A percentile compares a stretch with the other conserved stretches of the same genome.
These are phyloP conservation scores for Stagonosporopsis chrysanthemi DNA, from an alignment of 2,329 filamentous ascomycete species.

Conservation along the genomic window DNA sequence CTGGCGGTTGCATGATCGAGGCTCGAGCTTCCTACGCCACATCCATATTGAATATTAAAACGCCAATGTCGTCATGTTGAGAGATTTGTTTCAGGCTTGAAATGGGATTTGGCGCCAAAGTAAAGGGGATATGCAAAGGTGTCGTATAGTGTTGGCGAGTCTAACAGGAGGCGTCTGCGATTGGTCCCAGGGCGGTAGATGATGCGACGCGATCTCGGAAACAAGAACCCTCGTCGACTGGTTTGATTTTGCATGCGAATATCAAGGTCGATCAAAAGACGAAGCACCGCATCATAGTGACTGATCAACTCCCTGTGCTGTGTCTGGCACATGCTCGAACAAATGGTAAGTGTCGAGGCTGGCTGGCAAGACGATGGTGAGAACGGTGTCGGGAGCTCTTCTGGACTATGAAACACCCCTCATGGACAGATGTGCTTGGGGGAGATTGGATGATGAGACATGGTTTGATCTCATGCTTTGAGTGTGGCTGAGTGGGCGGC, in stretches of 20 bases:
- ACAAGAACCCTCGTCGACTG: constrained; percentile 11
- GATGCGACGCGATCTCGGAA: constrained; percentile 29
- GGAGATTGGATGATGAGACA: constrained; percentile 34
- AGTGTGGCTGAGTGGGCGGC: constrained; percentile 7
- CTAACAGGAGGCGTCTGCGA: constrained; percentile 12
- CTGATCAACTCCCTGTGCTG: not conserved
- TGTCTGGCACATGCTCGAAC: not conserved
- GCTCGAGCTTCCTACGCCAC: constrained; percentile 18
- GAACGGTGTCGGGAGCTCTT: not conserved
- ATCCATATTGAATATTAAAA: not conserved
- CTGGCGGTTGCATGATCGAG: constrained; percentile 16
- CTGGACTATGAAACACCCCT: not conserved
- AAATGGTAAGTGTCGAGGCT: not conserved
- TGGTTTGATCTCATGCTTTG: constrained; percentile 16
- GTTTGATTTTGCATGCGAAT: constrained; percentile 3
- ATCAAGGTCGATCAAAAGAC: not conserved
- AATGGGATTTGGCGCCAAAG: not conserved
- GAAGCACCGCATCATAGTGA: not conserved
- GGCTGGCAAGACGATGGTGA: not conserved
- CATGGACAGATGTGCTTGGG: not conserved
- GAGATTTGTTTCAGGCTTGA: not conserved
- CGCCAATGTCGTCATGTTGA: not conserved
- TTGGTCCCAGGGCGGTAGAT: constrained; percentile 34
- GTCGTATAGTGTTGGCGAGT: constrained; percentile 8
- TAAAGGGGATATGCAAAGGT: constrained; percentile 1